A percentile compares a stretch with the other conserved stretches of the same genome.
Conservation (phyloP, 495 filamentous ascomycete species). For the Immersiella caudata region DNA sequence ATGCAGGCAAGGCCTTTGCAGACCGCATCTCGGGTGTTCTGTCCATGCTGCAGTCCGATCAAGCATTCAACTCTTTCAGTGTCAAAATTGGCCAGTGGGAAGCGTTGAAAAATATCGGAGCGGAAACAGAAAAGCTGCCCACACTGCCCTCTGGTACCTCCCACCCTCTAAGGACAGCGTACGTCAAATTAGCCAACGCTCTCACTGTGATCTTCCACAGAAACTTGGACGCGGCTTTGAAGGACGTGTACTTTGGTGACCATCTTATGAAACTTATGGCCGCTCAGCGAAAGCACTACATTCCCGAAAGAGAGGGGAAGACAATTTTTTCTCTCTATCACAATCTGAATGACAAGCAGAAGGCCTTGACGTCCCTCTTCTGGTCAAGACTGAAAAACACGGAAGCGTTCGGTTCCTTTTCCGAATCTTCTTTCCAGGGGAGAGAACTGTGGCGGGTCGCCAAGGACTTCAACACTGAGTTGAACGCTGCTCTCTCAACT, state of each 20-base stretch:
- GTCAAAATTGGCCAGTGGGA: slow-evolving; percentile 26
- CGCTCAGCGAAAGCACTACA: slow-evolving; percentile 37
- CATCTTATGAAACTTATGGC: slow-evolving; percentile 18
- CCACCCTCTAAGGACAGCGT: slow-evolving; percentile 53
- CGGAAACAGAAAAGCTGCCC: neutral
- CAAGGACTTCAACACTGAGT: neutral
- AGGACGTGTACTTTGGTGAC: neutral
- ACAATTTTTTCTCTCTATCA: slow-evolving; percentile 24
- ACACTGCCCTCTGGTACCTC: slow-evolving; percentile 9
- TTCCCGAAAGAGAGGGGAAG: slow-evolving; percentile 18
- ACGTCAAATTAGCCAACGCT: slow-evolving; percentile 23
- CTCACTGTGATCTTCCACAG: slow-evolving; percentile 21
- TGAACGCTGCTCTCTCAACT: neutral
- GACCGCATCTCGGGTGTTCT: slow-evolving; percentile 31
- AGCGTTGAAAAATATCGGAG: slow-evolving; percentile 11
- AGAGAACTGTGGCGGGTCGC: neutral
- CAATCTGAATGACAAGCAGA: slow-evolving; percentile 31
- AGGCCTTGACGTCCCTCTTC: slow-evolving; percentile 37
- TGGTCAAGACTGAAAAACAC: slow-evolving; percentile 29
- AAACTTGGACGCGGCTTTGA: slow-evolving; percentile 22
- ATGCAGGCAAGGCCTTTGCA: slow-evolving; percentile 30
- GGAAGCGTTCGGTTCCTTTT: neutral
- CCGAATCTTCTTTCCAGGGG: neutral
- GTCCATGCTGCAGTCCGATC: slow-evolving; percentile 24
- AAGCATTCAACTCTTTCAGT: slow-evolving; percentile 22